phyloP scores from a whole-genome alignment of 2,329 filamentous ascomycete species.

The Phyllosticta capitalensis region DNA sequence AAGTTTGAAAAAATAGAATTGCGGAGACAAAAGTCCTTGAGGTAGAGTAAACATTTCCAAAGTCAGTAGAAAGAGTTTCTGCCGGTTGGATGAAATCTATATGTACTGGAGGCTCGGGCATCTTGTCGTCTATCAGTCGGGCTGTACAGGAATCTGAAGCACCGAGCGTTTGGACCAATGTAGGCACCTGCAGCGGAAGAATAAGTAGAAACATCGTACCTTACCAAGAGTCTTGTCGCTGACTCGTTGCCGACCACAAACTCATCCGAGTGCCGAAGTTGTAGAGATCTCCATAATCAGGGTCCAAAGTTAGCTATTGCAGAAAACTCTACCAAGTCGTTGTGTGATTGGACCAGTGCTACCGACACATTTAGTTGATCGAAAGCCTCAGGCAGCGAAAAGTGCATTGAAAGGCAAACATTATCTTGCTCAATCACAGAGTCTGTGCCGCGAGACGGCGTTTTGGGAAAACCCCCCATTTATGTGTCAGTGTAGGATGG shows the following conservation, averaged over 20 bases:
- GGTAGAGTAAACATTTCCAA: not conserved
- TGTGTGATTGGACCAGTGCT: not conserved
- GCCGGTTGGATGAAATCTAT: not conserved
- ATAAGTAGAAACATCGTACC: not conserved
- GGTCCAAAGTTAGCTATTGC: not conserved
- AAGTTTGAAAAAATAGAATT: not conserved
- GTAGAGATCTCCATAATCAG: not conserved
- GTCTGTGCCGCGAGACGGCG: not conserved
- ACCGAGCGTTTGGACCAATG: not conserved
- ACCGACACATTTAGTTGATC: not conserved
- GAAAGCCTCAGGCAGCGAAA: not conserved
- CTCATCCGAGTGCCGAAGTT: not conserved
- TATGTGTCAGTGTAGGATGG: no score
- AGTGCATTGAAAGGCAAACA: not conserved
- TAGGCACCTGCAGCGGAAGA: not conserved
- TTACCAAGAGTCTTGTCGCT: not conserved
- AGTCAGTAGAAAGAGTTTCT: not conserved
- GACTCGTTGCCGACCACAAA: not conserved
- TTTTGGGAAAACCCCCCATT: no score
- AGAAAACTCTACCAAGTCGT: not conserved
- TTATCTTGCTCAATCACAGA: not conserved
- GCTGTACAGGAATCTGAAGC: not conserved
- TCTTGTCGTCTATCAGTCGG: not conserved
- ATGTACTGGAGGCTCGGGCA: not conserved
- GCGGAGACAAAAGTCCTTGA: not conserved